Percentiles rank a stretch among this genome's conserved stretches.
Evolutionary conservation across 2,329 filamentous ascomycete species (phyloP).

Genomic region (Fusarium sp.): DNA sequence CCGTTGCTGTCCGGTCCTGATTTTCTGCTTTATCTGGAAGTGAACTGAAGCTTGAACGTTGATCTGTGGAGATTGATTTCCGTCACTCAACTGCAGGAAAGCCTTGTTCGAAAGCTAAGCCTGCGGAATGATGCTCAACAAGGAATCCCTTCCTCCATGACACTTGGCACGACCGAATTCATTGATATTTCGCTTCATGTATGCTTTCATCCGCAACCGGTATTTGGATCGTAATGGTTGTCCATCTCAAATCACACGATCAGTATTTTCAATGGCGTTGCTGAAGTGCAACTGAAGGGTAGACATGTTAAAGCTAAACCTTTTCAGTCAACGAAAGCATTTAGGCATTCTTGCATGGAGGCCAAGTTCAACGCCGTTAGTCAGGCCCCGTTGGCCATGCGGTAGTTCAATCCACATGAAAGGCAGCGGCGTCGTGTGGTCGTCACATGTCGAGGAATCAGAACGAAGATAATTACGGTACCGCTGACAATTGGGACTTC

Average conservation of each 20-base stretch:
- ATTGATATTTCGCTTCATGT: not conserved
- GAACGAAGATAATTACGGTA: slow-evolving; percentile 26
- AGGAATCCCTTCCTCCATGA: not conserved
- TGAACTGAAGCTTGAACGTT: not conserved
- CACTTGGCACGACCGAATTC: not conserved
- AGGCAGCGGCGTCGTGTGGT: slow-evolving; percentile 21
- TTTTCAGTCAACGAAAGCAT: not conserved
- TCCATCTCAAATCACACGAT: slow-evolving; percentile 16
- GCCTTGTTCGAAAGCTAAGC: not conserved
- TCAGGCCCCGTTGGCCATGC: slow-evolving; percentile 8
- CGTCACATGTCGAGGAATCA: slow-evolving; percentile 33
- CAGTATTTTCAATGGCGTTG: not conserved
- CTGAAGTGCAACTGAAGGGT: not conserved
- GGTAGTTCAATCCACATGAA: slow-evolving; percentile 21
- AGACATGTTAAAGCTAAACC: not conserved
- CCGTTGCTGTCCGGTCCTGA: not conserved
- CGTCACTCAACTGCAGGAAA: not conserved
- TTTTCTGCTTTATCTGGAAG: not conserved
- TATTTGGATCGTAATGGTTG: not conserved
- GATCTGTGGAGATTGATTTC: not conserved
- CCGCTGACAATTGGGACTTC: slow-evolving; percentile 37
- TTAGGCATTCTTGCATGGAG: not conserved
- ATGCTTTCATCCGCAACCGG: not conserved
- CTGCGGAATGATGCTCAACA: not conserved
- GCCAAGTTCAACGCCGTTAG: slow-evolving; percentile 12